phyloP scores from a whole-genome alignment of 1,284 basidiomycete genomes.

The Laetiporus sulphureus region DNA sequence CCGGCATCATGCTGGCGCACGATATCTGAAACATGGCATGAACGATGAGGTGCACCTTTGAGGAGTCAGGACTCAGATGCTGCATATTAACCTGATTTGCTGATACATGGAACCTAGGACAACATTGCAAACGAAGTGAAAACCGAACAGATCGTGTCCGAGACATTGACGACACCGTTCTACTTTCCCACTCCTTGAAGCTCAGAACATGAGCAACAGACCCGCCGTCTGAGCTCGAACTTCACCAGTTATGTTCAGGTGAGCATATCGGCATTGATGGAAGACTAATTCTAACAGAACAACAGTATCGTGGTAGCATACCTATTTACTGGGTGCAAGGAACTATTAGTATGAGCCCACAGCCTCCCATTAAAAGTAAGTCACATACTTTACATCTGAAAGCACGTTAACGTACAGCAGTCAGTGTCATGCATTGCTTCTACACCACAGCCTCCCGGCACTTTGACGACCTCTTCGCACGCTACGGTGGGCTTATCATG shows the following conservation, averaged over 20 bases:
- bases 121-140: slow-evolving; percentile 99
- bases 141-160: slow-evolving; percentile 97
- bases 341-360: slow-evolving; percentile 82
- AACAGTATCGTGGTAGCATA: slow-evolving; percentile 90
- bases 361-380: slow-evolving; percentile 93
- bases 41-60: slow-evolving; percentile 84
- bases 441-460: slow-evolving; percentile 91
- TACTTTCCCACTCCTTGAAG: slow-evolving; percentile 53
- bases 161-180: slow-evolving; percentile 89
- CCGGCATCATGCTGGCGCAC: slow-evolving; percentile 92
- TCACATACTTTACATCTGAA: background rate
- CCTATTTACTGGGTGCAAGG: slow-evolving; percentile 97
- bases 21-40: slow-evolving; percentile 93
- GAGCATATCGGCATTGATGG: too few species aligned
- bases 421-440: slow-evolving; percentile 93
- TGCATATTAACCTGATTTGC: too few species aligned
- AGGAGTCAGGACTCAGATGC: too few species aligned
- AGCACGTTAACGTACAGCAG: slow-evolving; percentile 39
- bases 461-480: slow-evolving; percentile 87
- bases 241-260: slow-evolving; percentile 95
- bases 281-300: too few species aligned
- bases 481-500: slow-evolving; percentile 88
- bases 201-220: slow-evolving; percentile 21
- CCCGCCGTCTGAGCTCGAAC: slow-evolving; percentile 66
- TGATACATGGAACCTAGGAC: too few species aligned